Base-by-base conservation (phyloP, 805 yeast species). In the Metschnikowia cerradonensis region DNA sequence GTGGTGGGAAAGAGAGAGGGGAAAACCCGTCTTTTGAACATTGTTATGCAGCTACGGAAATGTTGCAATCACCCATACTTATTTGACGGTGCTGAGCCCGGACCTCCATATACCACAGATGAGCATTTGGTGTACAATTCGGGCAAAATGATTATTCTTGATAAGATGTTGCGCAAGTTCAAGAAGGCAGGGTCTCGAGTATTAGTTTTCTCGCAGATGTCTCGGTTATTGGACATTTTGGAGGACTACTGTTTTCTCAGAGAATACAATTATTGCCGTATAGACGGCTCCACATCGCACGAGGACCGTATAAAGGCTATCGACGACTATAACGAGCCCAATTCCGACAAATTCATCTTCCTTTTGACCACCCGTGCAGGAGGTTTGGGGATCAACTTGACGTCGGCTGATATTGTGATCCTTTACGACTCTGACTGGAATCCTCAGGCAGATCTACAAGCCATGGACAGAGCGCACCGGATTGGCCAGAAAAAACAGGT, bases 31-130 rank as follows among this genome's bases (percentile, higher is more conserved):
- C 73, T 94, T 54, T 76, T 92, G 51, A 92, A 92, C 64, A 92
- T 92, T 60, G 98, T 92, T 13, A 92, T 92, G 98, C 98, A 92
- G 68, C 75, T 92, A 56, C 79, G 98, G 62, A 92, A 92, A 67
- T 92, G 98, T 67, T 92, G 98, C 67, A 92, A 94, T 65, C 99
- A 94, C 69, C 98, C 98, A 0, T 92, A 94, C 67, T 72, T 92
- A 49, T 94, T 94, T 63, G 98, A 92, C 66, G 98, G 99, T n/a
- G 99, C 98, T 1, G 98, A 91, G 67, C 98, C 97, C 0, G 98
- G 98, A 8, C 98, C 98, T 1, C 98, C 98, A 1, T 92, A 77
- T 63, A 92, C 97, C 1, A 92, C 96, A 0, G 97, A 90, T 67
- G 97, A 91, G 67, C 98, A 92, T 69, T 76, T 92, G 55, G 84